Evolutionary conservation across 2,329 filamentous ascomycete genomes (phyloP).

Genomic region (Mollisia scopiformis): DNA sequence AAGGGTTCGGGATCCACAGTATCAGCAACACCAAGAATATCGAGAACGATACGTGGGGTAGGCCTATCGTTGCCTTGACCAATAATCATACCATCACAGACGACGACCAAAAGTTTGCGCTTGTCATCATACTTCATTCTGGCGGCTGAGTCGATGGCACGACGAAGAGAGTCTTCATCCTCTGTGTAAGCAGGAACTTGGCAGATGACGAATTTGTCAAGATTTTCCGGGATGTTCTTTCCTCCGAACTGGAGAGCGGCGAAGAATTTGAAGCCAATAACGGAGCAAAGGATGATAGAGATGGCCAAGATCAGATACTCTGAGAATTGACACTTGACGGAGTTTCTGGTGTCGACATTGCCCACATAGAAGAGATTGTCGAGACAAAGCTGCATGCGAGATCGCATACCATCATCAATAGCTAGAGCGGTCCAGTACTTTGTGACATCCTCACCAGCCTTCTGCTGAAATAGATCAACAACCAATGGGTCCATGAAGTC

Average conservation of each 20-base stretch:
- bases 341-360: constrained; percentile 88
- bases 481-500: constrained; percentile 84
- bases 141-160: constrained; percentile 94
- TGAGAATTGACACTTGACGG: constrained; percentile 81
- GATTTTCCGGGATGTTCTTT: constrained; percentile 90
- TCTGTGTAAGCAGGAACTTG: constrained; percentile 98
- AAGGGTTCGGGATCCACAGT: constrained; percentile 92
- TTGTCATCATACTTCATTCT: constrained; percentile 98
- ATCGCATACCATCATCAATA: constrained; percentile 58
- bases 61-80: constrained; percentile 96
- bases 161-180: constrained; percentile 94
- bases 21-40: constrained; percentile 94
- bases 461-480: constrained; percentile 74
- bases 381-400: constrained; percentile 78
- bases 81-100: constrained; percentile 99
- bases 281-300: constrained; percentile 74
- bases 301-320: constrained; percentile 88
- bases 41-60: constrained; percentile 92
- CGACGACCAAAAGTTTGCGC: constrained; percentile 87
- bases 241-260: constrained; percentile 91
- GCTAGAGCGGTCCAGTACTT: constrained; percentile 78
- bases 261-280: constrained; percentile 96
- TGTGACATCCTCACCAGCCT: constrained; percentile 78
- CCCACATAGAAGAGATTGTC: constrained; percentile 96
- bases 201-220: constrained; percentile 98